phyloP scores from a whole-genome alignment of 257 asterid genomes.

The Agastache rugosa region DNA sequence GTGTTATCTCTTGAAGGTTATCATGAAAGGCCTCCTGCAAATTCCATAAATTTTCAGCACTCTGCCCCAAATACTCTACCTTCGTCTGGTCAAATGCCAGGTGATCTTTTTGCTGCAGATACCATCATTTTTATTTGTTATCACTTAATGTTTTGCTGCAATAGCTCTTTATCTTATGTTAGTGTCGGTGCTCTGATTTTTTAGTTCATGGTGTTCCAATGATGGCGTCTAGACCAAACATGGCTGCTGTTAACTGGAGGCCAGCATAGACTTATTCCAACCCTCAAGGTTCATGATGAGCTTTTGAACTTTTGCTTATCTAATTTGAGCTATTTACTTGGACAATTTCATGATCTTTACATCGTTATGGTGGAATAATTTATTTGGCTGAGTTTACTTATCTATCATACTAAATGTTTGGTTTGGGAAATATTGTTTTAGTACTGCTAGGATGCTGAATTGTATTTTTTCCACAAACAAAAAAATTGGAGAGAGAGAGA shows the following conservation, averaged over 20 bases:
- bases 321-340: background rate
- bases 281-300: conserved; percentile 34
- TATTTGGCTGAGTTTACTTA: conserved; percentile 5
- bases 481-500: background rate
- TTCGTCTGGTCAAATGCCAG: conserved; percentile 43
- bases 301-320: conserved; percentile 13
- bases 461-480: background rate
- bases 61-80: conserved; percentile 43
- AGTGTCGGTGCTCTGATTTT: conserved; percentile 23
- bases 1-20: conserved; percentile 44
- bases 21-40: conserved; percentile 49
- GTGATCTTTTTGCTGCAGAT: conserved; percentile 36
- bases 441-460: background rate
- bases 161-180: conserved; percentile 17
- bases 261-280: conserved; percentile 39
- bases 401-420: background rate
- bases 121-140: conserved; percentile 16
- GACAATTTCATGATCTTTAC: conserved; percentile 16
- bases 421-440: conserved; percentile 5
- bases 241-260: conserved; percentile 49
- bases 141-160: background rate
- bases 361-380: background rate
- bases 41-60: conserved; percentile 41
- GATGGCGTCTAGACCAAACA: conserved; percentile 48
- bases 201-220: conserved; percentile 49